Conservation (phyloP, 164 flowering plant species). For the Aristolochia contorta region DNA sequence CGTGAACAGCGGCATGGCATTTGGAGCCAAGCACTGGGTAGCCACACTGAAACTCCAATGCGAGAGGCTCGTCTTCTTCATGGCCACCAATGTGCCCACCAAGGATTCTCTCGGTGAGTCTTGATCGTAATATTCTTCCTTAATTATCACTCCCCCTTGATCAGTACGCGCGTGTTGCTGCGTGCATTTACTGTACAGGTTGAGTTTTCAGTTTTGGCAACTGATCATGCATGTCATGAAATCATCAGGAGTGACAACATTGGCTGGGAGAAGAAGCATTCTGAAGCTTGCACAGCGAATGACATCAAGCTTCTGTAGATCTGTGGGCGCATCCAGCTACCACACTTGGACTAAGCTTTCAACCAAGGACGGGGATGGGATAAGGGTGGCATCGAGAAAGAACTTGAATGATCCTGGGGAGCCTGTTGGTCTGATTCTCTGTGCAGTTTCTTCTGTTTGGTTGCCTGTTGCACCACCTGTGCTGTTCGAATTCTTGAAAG, state of each 20-base stretch:
- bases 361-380: conserved; percentile 65
- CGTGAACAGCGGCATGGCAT: conserved; percentile 79
- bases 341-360: conserved; percentile 78
- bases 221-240: too few species aligned
- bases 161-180: not conserved
- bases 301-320: conserved; percentile 64
- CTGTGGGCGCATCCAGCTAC: conserved; percentile 78
- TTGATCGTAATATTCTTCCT: not conserved
- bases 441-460: conserved; percentile 88
- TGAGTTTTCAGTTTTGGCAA: not conserved
- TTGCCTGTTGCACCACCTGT: conserved; percentile 60
- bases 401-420: conserved; percentile 86
- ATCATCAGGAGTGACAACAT: conserved; percentile 58
- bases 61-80: conserved; percentile 74
- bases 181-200: not conserved
- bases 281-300: conserved; percentile 84
- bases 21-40: conserved; percentile 93
- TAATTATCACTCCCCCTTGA: not conserved
- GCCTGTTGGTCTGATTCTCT: conserved; percentile 75
- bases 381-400: conserved; percentile 71
- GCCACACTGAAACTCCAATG: conserved; percentile 81
- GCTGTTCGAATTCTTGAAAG: conserved; percentile 75
- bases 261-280: conserved; percentile 92
- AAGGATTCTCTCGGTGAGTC: conserved; percentile 81
- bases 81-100: conserved; percentile 98